Base-by-base conservation (phyloP, 1,139 yeast species). In the Lodderomyces theae region DNA sequence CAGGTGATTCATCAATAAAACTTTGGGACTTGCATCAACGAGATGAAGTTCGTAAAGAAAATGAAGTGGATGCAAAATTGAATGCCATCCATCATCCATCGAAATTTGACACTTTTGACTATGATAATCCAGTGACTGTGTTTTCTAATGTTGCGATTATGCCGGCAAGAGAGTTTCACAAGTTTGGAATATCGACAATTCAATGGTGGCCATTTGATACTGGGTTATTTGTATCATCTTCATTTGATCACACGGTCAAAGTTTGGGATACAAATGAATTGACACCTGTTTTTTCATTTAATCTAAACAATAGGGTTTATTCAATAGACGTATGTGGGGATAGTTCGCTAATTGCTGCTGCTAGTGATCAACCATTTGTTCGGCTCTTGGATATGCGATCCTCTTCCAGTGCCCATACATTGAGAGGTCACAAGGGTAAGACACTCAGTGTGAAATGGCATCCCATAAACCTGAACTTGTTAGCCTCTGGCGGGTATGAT, bases 121-220 rank as follows among this genome's bases (percentile, higher is more conserved):
- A 57, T 42, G 69, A 63, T 41, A 51, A 59, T 33, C 66, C 67
- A 1, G 42, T 49, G 23, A 41, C 56, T 23, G 51, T 65, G 18
- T 57, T 49, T 39, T 28, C 43, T 18, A 51, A 48, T 43, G 49
- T 61, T 38, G 80, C 77, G 33, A 60, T 73, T 13, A 57, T 80
- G n/a, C 79, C 83, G 2, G 55, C 81, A 11, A 73, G 73, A 47
- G 51, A 70, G 1, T 82, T 72, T 2, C 97, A 90, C 56, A 61
- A 65, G 19, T 88, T 73, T 57, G 96, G 96, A 0, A 69, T 89
- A 0, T 84, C 95, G 0, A 66, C 78, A 13, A 69, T 87, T 1
- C 72, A 75, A 52, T 90, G 97, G 97, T 90, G 95, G 92, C 90
- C 95, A 0, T 69, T 69, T 40, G 97, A 90, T 58, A 80, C 82